Evolutionary conservation across 1,284 basidiomycete genomes (phyloP), one percentile per base, ranked within the genome.

Genomic region (Cryptococcus amylolentus): DNA sequence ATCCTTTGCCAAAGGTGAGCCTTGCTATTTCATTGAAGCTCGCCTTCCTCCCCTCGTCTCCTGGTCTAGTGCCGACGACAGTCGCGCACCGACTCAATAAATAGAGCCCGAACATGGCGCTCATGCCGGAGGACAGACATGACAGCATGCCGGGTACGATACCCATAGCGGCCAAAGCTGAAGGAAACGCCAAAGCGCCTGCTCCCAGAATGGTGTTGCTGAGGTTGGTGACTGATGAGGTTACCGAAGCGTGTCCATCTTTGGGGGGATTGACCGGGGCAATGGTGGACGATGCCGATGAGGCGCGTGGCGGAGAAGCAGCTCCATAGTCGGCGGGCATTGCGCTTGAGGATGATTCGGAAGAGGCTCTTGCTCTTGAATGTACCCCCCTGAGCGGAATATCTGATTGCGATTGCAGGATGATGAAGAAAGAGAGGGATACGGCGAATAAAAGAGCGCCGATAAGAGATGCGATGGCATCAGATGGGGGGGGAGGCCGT

Each of bases 131-230:
- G 63, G 93, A 84, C n/a, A 88, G 62, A 67, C 96, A 95, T 35
- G 91, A 91, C 16, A 92, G 69, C 52, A 93, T 84, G 12, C 95
- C 95, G 2, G 92, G 89, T 54, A 94, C 82, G 54, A 94, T 77
- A 9, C 91, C 91, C 60, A 86, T 85, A 28, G 89, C 88, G 4
- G 91, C 89, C 81, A 94, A 84, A 31, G 88, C 89, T 84, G 91
- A 72, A 27, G 67, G 64, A 56, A 66, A 69, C n/a, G 75, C 75
- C 18, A 78, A 64, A 82, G 71, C 76, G 84, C 90, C 91, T 56
- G 88, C 91, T 14, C 91, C 90, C 68, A 93, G 88, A 66, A 92
- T 91, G 0, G 91, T 94, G 68, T 94, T 91, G 46, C 85, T 80
- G 52, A 92, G 78, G 68, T 93, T 93, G 48, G 65, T 62, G 23